Base-by-base conservation (phyloP, 2,329 filamentous ascomycete genomes). In the Pestalotiopsis sp. region DNA sequence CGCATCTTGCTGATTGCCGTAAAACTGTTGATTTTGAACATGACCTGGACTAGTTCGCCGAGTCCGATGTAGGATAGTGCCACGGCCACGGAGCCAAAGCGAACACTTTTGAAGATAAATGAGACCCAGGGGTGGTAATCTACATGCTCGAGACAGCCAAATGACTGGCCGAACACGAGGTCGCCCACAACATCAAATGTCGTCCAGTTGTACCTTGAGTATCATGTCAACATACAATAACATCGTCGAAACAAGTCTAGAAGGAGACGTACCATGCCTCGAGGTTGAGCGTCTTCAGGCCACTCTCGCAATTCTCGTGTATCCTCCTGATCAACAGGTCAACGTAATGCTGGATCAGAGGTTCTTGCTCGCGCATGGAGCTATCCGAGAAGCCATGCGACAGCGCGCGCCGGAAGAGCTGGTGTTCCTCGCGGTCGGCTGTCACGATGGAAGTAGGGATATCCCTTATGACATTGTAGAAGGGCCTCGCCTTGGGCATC, bases 111-210 rank as follows among this genome's bases (percentile, higher is more conserved):
- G 20, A 78, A 71, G 20, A 82, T 78, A 17, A 77, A 73, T 1
- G 76, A 71, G 25, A 77, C 74, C 80, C 80, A 82, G 64, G 77
- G 78, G 38, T 78, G 66, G 31, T 68, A 72, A 61, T 70, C 52
- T 69, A 76, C 73, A 49, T 74, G 73, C 52, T 79, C 70, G 5
- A 83, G 74, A 67, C 78, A 80, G 6, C 75, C 73, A 72, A 83
- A 84, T 0, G 81, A 80, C 68, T 84, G 79, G 0, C 83, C 84
- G 71, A 85, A 86, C 1, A 77, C 75, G 27, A 78, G 74, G 62
- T 72, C 69, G 13, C 76, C 75, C 0, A 77, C 70, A 13, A 78
- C 64, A 36, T 77, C 76, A 65, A 78, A 78, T 0, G 75, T 77
- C 1, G 75, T 75, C 71, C 72, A 78, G 64, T 82, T 81, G 69